Evolutionary conservation across 257 asterid species (phyloP), one percentile per base, ranked within the genome.

Genomic region (Solanum habrochaites): DNA sequence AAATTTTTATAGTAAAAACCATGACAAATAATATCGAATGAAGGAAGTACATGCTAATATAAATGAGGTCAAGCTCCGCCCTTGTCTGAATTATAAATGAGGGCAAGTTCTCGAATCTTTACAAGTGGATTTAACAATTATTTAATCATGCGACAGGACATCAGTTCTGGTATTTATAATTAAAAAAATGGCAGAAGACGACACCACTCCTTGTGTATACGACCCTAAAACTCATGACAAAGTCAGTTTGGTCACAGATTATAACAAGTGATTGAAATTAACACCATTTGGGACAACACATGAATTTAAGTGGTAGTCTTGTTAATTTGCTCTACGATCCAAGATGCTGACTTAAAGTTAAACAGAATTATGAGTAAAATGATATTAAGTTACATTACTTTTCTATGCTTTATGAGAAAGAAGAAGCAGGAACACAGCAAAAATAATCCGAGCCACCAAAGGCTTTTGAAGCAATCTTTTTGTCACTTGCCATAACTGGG

Each of bases 11-110:
- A 32, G 3, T 4, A 32, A 0, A 32, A 32, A 32, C 35, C 35
- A 32, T 32, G 1, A 32, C 35, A 32, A 32, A 32, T 32, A 32
- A 32, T 32, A 32, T 32, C 35, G 35, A 32, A 3, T 0, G 35
- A 1, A 32, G 5, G 5, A 4, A 0, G 35, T 4, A 32, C 5
- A 0, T 32, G 1, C 5, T 5, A 3, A 32, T 32, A 32, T 32
- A 32, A 32, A 32, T 32, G 35, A 32, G 35, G 35, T 5, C 5
- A 32, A 32, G 1, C 60, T 49, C 60, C 60, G 2, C 7, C 15
- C 62, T 8, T 80, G 7, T 27, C 18, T 47, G 27, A 16, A 29
- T 27, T 27, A 45, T 80, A 29, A 16, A 47, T 3, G 11, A 80
- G 29, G 85, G 20, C 20, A 29, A 18, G 18, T 47, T 11, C 20